Evolutionary conservation across 2,329 filamentous ascomycete genomes (phyloP), one percentile per base, ranked within the genome.

Genomic region (Botryotinia narcissicola): DNA sequence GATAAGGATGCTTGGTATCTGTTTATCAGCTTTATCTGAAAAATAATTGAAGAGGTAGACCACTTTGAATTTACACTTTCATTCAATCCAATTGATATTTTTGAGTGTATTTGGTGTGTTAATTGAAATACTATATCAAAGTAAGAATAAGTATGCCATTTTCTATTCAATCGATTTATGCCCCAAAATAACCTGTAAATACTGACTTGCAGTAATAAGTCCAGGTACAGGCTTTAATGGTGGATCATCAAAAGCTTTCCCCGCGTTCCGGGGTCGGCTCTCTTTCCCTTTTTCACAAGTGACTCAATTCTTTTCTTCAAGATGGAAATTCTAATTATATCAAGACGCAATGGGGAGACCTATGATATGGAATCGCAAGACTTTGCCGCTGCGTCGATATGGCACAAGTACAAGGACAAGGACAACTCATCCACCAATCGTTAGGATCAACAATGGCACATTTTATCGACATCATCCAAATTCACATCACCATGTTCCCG

Each of bases 391-490:
- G 37, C 76, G 77, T 64, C 67, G 64, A 54, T 78, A 78, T 77
- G 74, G 72, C 60, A 75, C 75, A 57, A 74, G 71, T 51, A 75
- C 75, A 51, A 73, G 70, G n/a, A 64, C 69, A 62, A 72, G 70
- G 35, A 64, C 66, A 54, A 29, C 73, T 74, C 83, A 83, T 73
- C 82, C 84, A 35, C 90, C 92, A 59, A 86, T 95, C 74, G 88
- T 97, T 76, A 86, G 86, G 78, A 94, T 97, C 80, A 81, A 87
- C 79, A 90, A 94, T 84, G 94, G 89, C 82, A 95, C 93, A 0
- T 97, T 97, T 82, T 97, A 95, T 83, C 89, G 90, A 59, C 87
- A 90, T 68, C 91, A 95, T 81, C 93, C 93, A 20, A 87, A 83
- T 68, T 82, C 87, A 42, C 8, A 16, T 18, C 81, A 84, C 80